phyloP scores from a whole-genome alignment of 2,329 filamentous ascomycete species.

The Fusarium camptoceras region DNA sequence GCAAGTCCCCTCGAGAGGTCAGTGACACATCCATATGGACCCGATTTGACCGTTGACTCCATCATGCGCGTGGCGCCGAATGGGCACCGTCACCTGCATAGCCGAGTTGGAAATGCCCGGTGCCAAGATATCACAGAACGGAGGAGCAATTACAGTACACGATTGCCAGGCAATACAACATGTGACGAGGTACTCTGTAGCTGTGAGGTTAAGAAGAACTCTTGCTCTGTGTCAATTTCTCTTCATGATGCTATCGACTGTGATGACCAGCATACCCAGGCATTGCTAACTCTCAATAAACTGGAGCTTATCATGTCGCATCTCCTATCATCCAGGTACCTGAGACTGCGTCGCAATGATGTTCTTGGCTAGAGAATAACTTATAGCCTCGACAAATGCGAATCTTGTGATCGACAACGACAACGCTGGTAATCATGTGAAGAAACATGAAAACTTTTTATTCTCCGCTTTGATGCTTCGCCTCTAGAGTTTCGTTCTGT shows the following conservation, averaged over 20 bases:
- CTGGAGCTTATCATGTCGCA: not conserved
- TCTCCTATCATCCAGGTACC: not conserved
- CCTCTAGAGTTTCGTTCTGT: not conserved
- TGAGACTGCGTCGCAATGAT: conserved; percentile 4
- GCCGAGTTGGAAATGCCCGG: conserved; percentile 48
- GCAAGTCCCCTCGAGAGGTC: conserved; percentile 52
- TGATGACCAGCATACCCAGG: not conserved
- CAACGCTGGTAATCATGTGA: not conserved
- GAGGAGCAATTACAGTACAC: conserved; percentile 25
- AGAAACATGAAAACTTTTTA: conserved; percentile 4
- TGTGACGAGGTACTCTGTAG: not conserved
- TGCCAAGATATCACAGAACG: conserved; percentile 32
- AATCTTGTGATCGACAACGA: conserved; percentile 6
- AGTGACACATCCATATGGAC: conserved; percentile 58
- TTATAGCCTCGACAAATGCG: not conserved
- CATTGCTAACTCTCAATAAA: not conserved
- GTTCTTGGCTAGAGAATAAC: not conserved
- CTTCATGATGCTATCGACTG: conserved; percentile 11
- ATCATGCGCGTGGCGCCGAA: conserved; percentile 51
- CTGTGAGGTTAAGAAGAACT: conserved; percentile 46
- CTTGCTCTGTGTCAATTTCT: conserved; percentile 2
- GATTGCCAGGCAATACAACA: not conserved
- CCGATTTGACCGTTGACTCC: conserved; percentile 23
- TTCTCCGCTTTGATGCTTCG: not conserved
- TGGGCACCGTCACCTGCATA: conserved; percentile 51